Base-by-base conservation (phyloP, 148 eudicot genomes). In the Cornus suecica region DNA sequence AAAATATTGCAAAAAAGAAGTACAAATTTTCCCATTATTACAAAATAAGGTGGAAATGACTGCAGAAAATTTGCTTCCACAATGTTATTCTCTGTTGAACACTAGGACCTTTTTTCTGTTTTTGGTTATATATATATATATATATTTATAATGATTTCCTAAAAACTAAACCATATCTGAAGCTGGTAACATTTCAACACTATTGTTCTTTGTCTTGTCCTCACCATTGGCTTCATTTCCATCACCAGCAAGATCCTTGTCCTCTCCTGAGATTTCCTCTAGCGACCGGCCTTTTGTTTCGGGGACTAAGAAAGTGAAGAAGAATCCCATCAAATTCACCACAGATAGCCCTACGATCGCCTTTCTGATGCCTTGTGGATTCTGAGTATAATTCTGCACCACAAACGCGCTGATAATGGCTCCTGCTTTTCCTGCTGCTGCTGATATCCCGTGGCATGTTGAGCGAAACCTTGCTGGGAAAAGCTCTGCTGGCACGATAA, bases 361-460 rank as follows among this genome's bases (percentile, higher is more conserved):
- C 20, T 3, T 10, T 52, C 15, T 74, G 6, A 64, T 65, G n/a
- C 24, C 62, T 8, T 65, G 10, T 20, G 20, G 23, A 0, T 27
- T 25, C 32, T 63, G 70, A 2, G 77, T 30, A 27, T 63, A 65
- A 24, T 8, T 34, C 70, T 65, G 69, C 70, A 65, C 66, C 25
- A 58, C 62, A 58, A 58, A 65, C 15, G 70, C 58, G 20, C 78
- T 65, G 28, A 75, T 66, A 0, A 75, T 66, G 26, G 78, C 78
- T 16, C 78, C 71, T 1, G 78, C 78, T 28, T 75, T 75, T 32
- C 78, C 71, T 26, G 78, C 48, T 51, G 78, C 71, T 27, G 78
- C 56, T 25, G 78, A 75, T 48, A 75, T 75, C 63, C 78, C 78
- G 10, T 75, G 78, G 25, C 78, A 75, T 1, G 78, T 75, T 3